These are phyloP conservation scores for Suhomyces maxii DNA, from an alignment of 1,139 yeast genomes.

Conservation along the genomic window DNA sequence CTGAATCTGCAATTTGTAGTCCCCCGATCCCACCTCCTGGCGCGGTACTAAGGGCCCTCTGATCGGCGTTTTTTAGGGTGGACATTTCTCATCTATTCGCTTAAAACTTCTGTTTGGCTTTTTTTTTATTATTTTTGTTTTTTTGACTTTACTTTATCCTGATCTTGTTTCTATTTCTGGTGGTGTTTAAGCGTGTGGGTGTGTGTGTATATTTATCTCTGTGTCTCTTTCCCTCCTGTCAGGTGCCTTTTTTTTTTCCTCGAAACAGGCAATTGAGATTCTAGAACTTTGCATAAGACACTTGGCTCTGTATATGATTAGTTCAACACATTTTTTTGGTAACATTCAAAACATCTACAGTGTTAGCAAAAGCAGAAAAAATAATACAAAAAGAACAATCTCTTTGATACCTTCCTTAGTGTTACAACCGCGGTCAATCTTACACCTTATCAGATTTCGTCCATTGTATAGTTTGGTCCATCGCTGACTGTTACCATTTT, in stretches of 20 bases:
- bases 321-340: background rate
- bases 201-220: too few relatives aligned
- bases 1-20: too few relatives aligned
- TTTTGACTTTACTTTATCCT: background rate
- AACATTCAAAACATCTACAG: background rate
- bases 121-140: too few relatives aligned
- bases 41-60: background rate
- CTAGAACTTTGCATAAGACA: background rate
- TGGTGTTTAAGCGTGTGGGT: background rate
- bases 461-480: too few relatives aligned
- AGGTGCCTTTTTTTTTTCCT: background rate
- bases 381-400: too few relatives aligned
- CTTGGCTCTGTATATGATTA: background rate
- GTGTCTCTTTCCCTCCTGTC: background rate
- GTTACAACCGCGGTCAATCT: too few relatives aligned
- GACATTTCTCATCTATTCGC: background rate
- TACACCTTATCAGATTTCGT: too few relatives aligned
- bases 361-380: too few relatives aligned
- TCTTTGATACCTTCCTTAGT: too few relatives aligned
- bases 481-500: too few relatives aligned
- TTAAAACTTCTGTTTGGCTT: background rate
- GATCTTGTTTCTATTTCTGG: background rate
- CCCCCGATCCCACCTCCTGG: background rate
- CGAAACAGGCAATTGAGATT: background rate
- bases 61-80: background rate